Conservation (phyloP, 2,329 filamentous ascomycete species). For the Torrubiella hemipterigena region DNA sequence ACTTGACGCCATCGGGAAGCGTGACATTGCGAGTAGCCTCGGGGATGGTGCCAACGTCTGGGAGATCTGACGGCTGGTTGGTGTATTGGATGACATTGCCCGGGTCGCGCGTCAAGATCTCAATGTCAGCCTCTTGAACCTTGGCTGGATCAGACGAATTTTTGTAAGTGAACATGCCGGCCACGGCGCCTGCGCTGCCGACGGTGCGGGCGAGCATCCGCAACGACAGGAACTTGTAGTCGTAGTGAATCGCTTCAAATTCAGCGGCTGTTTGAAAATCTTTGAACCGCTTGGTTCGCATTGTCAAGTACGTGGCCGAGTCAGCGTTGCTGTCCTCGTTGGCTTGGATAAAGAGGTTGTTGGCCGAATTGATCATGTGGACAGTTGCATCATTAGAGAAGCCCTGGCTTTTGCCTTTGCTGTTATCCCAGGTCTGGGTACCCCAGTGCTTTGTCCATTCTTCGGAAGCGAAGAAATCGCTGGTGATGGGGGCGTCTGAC, state of each 20-base stretch:
- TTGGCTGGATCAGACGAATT: conserved; percentile 20
- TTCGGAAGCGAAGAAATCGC: conserved; percentile 24
- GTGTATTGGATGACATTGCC: conserved; percentile 39
- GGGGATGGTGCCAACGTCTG: conserved; percentile 28
- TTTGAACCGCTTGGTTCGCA: conserved; percentile 31
- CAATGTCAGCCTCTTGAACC: conserved; percentile 40
- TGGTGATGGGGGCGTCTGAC: conserved; percentile 18
- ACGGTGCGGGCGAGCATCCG: conserved; percentile 39
- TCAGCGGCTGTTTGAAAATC: conserved; percentile 35
- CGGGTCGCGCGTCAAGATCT: conserved; percentile 36
- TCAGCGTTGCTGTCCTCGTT: conserved; percentile 20
- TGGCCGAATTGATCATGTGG: conserved; percentile 27
- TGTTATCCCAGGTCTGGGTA: conserved; percentile 28
- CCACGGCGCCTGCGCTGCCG: conserved; percentile 34
- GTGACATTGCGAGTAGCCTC: conserved; percentile 35
- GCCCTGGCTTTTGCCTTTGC: conserved; percentile 16
- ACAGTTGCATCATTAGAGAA: conserved; percentile 16
- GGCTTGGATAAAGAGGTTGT: conserved; percentile 33
- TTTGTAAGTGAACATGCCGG: conserved; percentile 41
- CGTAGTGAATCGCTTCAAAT: conserved; percentile 23
- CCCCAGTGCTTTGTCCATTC: conserved; percentile 25
- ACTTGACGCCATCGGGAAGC: conserved; percentile 28
- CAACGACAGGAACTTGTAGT: conserved; percentile 21
- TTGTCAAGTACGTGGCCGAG: conserved; percentile 30
- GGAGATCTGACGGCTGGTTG: conserved; percentile 43